Conservation (phyloP, 2,329 filamentous ascomycete species). For the Teratosphaeria destructans region DNA sequence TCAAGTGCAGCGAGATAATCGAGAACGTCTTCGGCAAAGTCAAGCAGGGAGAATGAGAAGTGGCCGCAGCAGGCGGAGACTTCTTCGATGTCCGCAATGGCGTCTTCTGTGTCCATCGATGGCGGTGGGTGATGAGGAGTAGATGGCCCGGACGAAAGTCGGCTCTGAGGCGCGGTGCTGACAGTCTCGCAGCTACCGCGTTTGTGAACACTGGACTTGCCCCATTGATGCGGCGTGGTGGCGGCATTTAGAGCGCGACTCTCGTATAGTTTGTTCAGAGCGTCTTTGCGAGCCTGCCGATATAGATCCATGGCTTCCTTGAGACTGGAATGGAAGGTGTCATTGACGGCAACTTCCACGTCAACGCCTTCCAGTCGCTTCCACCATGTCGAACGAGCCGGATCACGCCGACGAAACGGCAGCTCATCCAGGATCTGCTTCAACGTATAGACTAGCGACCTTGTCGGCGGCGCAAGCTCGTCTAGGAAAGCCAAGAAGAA, state of each 20-base stretch:
- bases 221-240: constrained; percentile 45
- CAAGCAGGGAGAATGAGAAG: constrained; percentile 83
- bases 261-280: constrained; percentile 69
- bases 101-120: constrained; percentile 37
- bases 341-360: constrained; percentile 63
- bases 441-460: constrained; percentile 84
- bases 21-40: constrained; percentile 83
- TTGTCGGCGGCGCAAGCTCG: constrained; percentile 86
- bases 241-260: constrained; percentile 58
- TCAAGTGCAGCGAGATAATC: constrained; percentile 75
- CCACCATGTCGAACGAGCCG: constrained; percentile 3
- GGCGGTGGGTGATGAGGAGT: background rate
- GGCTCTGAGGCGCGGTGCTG: background rate
- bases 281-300: constrained; percentile 61
- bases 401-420: constrained; percentile 52
- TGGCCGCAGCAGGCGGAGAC: constrained; percentile 96
- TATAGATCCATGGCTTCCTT: constrained; percentile 72
- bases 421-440: constrained; percentile 81
- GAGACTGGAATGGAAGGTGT: constrained; percentile 70
- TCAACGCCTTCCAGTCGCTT: constrained; percentile 31
- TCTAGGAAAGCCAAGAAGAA: constrained; percentile 88
- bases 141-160: background rate
- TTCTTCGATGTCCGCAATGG: constrained; percentile 91
- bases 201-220: constrained; percentile 35
- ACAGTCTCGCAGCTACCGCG: background rate